phyloP scores from a whole-genome alignment of 2,329 filamentous ascomycete species.

The Aspergillus hortae region DNA sequence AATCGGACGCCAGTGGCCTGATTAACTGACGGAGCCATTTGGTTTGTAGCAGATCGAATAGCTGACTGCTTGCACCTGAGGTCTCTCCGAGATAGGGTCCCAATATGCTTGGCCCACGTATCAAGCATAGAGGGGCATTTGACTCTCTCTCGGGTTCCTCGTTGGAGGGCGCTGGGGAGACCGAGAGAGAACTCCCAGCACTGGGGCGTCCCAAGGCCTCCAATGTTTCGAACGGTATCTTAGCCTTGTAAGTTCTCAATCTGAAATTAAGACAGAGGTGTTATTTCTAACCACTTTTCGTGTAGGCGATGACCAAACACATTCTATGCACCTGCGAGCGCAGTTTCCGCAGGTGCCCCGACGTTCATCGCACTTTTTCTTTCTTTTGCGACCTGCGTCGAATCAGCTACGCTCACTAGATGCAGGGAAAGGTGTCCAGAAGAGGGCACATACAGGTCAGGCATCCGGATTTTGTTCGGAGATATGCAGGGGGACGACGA shows the following conservation, averaged over 20 bases:
- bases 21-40: conserved; percentile 22
- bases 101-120: background rate
- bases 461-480: conserved; percentile 27
- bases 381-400: conserved; percentile 17
- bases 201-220: too few relatives aligned
- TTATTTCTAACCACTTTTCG: background rate
- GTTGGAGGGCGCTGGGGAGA: background rate
- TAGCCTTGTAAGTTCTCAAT: too few relatives aligned
- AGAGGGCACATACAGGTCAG: conserved; percentile 19
- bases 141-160: background rate
- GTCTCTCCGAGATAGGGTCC: background rate
- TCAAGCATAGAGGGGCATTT: background rate
- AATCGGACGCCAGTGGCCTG: conserved; percentile 12
- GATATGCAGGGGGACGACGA: conserved; percentile 21
- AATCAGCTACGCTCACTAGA: background rate
- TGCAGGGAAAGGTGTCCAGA: background rate
- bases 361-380: conserved; percentile 27
- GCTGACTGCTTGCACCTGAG: conserved; percentile 4
- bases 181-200: too few relatives aligned
- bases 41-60: conserved; percentile 20
- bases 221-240: too few relatives aligned
- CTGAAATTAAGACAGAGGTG: background rate
- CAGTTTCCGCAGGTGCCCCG: conserved; percentile 17
- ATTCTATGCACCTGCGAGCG: conserved; percentile 9
- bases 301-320: conserved; percentile 13